Evolutionary conservation across 2,329 filamentous ascomycete species (phyloP).

Genomic region (Colletotrichum sp.): DNA sequence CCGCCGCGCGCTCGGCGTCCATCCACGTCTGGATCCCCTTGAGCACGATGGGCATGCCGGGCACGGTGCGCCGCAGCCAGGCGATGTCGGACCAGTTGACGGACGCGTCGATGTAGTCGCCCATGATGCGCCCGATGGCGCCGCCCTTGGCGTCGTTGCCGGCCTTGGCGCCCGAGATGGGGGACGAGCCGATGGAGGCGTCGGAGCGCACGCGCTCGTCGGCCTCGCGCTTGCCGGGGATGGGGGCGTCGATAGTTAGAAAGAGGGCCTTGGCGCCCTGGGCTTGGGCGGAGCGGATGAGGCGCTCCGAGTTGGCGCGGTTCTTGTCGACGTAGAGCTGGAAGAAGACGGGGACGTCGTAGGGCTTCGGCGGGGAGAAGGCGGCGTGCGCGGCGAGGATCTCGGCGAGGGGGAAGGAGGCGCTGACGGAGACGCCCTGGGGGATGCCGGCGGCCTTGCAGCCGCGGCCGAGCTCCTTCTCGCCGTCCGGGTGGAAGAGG

Average conservation of each 20-base stretch:
- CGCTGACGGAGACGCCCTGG: conserved; percentile 67
- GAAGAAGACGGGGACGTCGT: conserved; percentile 52
- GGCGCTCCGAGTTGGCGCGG: conserved; percentile 51
- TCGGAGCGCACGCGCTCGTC: conserved; percentile 53
- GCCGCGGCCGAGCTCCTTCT: conserved; percentile 35
- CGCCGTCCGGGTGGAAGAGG: conserved; percentile 69
- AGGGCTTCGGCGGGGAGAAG: conserved; percentile 8
- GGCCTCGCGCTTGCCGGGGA: conserved; percentile 60
- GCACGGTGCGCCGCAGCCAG: conserved; percentile 66
- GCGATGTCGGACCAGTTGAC: conserved; percentile 68
- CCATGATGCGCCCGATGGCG: conserved; percentile 60
- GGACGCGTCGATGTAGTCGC: conserved; percentile 60
- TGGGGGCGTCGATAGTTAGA: conserved; percentile 63
- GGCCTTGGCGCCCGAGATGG: conserved; percentile 54
- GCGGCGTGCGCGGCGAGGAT: conserved; percentile 35
- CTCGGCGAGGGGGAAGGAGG: conserved; percentile 62
- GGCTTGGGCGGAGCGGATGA: conserved; percentile 51
- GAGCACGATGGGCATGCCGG: conserved; percentile 61
- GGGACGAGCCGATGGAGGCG: conserved; percentile 45
- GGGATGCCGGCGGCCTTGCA: conserved; percentile 50
- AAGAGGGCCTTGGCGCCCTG: conserved; percentile 59
- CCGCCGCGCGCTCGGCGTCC: conserved; percentile 66
- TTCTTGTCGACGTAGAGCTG: conserved; percentile 68
- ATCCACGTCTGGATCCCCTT: conserved; percentile 74
- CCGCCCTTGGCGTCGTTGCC: conserved; percentile 60